Base-by-base conservation (phyloP, 768 basidiomycete species). In the Boletus fagicola region DNA sequence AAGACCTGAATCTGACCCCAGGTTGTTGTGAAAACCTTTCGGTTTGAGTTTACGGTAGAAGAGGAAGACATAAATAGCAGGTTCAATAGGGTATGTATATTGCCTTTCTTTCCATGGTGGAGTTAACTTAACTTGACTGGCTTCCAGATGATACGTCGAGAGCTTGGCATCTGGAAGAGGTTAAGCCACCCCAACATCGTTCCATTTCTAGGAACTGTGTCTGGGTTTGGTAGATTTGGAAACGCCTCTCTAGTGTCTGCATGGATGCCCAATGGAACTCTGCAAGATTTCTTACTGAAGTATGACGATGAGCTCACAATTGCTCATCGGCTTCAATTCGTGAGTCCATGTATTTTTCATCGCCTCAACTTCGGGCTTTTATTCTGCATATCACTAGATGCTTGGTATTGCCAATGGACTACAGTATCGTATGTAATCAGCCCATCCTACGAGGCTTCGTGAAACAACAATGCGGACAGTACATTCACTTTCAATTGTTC, bases 1-100 rank as follows among this genome's bases (percentile, higher is more conserved):
- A 31, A 31, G n/a, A 6, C 28, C 28, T 39, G 26, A 40, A 26
- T 15, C 5, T 39, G 1, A 8, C n/a, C 24, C 10, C 39, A 60
- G 54, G 57, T 59, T 43, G 53, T 51, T 5, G 54, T 63, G 39
- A 60, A 60, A 51, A 16, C 44, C 2, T 53, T 63, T n/a, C 61
- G 61, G 16, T 58, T 57, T 18, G 44, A 40, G n/a, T 62, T 57
- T 24, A 40, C 22, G 15, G n/a, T 55, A 12, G 51, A 49, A 22
- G 26, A 33, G 12, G 43, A 43, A 18, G 44, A 24, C 6, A 13
- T 4, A 18, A 20, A 43, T 26, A 35, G 40, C 28, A 59, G 38
- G 39, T 52, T 22, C 33, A 22, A 44, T 10, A 59, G 46, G 51
- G 56, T 62, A 42, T 20, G 53, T 62, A 45, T 18, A 3, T 43